A percentile compares a stretch with the other conserved stretches of the same genome.
Evolutionary conservation across 2,329 filamentous ascomycete species (phyloP).

Genomic region (Podosphaera xanthii): DNA sequence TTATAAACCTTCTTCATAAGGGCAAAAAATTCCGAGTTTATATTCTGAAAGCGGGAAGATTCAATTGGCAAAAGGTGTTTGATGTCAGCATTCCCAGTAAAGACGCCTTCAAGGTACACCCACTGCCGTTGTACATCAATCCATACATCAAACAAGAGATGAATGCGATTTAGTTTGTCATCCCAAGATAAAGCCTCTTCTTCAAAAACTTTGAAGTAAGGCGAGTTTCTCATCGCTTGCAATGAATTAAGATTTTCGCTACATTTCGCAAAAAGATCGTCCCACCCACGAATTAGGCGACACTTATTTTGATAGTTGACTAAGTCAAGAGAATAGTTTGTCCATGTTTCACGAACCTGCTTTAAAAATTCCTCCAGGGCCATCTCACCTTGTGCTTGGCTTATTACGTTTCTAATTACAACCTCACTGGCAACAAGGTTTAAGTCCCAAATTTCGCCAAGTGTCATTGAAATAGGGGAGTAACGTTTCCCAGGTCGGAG

Average conservation of each 20-base stretch:
- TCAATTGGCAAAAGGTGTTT: constrained; percentile 94
- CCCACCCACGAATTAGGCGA: constrained; percentile 89
- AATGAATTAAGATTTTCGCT: constrained; percentile 94
- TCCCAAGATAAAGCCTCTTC: constrained; percentile 94
- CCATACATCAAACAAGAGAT: constrained; percentile 97
- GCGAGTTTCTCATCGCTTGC: constrained; percentile 96
- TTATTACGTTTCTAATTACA: constrained; percentile 78
- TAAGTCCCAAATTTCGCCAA: constrained; percentile 98
- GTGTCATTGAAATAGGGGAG: constrained; percentile 77
- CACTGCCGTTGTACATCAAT: constrained; percentile 99
- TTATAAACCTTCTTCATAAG: constrained; percentile 99
- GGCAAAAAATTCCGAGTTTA: constrained; percentile 96
- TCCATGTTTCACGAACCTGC: constrained; percentile 91
- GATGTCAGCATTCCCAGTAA: constrained; percentile 96
- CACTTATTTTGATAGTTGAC: constrained; percentile 98
- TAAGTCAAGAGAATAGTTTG: constrained; percentile 79
- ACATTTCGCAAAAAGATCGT: constrained; percentile 94
- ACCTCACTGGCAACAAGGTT: constrained; percentile 72
- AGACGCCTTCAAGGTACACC: constrained; percentile 98
- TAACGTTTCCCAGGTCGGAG: constrained; percentile 84
- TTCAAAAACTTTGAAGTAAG: constrained; percentile 98
- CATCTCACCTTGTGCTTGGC: constrained; percentile 94
- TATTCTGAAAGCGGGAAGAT: constrained; percentile 92
- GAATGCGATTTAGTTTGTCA: constrained; percentile 90
- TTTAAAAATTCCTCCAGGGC: constrained; percentile 92